A percentile compares a stretch with the other conserved stretches of the same genome.
Conservation (phyloP, 768 basidiomycete genomes). For the Cystofilobasidium ferigula region DNA sequence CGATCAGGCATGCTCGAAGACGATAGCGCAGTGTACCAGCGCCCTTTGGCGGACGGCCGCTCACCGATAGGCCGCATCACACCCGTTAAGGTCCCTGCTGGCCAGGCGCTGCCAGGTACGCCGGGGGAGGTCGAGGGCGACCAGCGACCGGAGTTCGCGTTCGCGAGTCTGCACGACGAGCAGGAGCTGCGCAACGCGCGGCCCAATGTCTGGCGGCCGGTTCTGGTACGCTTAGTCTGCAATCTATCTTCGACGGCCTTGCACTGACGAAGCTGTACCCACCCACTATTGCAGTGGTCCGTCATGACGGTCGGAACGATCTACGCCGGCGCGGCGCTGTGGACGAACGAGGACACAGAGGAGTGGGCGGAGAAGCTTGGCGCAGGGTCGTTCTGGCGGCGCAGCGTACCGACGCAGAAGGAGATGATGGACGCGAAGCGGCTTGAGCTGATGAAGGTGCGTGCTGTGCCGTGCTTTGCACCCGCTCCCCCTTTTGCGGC, state of each 20-base stretch:
- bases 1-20: background rate
- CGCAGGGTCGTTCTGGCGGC: constrained; percentile 12
- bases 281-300: constrained; percentile 5
- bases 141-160: background rate
- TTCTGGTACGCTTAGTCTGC: background rate
- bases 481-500: too few relatives aligned
- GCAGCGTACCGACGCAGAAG: constrained; percentile 6
- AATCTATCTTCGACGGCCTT: background rate
- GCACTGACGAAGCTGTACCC: too few relatives aligned
- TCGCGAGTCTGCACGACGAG: background rate
- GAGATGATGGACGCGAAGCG: constrained; percentile 22
- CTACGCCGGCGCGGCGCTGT: background rate
- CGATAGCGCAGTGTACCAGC: too few relatives aligned
- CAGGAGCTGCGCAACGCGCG: background rate
- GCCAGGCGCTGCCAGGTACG: background rate
- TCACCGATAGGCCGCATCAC: constrained; percentile 12
- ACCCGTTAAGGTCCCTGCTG: constrained; percentile 2
- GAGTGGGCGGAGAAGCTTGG: constrained; percentile 21
- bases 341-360: constrained; percentile 12
- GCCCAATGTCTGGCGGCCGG: constrained; percentile 4
- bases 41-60: too few relatives aligned
- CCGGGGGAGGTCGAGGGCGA: background rate
- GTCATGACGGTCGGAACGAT: background rate
- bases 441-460: constrained; percentile 17
- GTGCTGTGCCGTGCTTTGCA: background rate